Evolutionary conservation across 352 stramenopile genomes (phyloP).

Genomic region (Pythium rhizo-oryzae): DNA sequence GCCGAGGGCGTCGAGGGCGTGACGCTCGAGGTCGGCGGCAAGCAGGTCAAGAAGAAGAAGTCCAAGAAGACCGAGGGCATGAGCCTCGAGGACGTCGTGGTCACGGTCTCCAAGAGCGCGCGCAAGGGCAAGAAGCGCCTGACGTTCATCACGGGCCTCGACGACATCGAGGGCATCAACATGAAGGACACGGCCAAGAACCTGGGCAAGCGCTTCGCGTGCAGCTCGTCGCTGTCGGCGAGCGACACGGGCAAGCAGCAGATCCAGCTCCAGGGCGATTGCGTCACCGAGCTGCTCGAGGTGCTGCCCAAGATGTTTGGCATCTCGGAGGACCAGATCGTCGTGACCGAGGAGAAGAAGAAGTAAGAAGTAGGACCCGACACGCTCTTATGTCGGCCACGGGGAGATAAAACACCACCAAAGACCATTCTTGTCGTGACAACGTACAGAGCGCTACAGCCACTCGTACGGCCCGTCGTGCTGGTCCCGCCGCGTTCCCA

Average conservation of each 20-base stretch:
- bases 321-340: constrained; percentile 74
- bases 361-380: constrained; percentile 33
- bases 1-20: constrained; percentile 77
- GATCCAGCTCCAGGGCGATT: constrained; percentile 86
- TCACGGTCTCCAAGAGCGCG: constrained; percentile 72
- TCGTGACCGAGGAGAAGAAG: constrained; percentile 66
- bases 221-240: constrained; percentile 80
- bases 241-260: constrained; percentile 75
- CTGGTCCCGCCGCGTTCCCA: not conserved
- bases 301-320: constrained; percentile 80
- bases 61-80: constrained; percentile 78
- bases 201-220: constrained; percentile 83
- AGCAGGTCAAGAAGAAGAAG: constrained; percentile 86
- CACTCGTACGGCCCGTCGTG: not conserved
- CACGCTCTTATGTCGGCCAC: too few relatives aligned
- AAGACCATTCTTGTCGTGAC: too few relatives aligned
- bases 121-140: constrained; percentile 81
- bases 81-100: constrained; percentile 65
- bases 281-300: constrained; percentile 68
- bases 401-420: too few relatives aligned
- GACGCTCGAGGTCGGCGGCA: constrained; percentile 69
- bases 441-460: too few relatives aligned
- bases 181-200: constrained; percentile 85
- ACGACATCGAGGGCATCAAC: constrained; percentile 80
- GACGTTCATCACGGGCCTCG: constrained; percentile 81